Evolutionary conservation across 352 stramenopile species (phyloP), one percentile per base, ranked within the genome.

Genomic region (Phytophthora meadii): DNA sequence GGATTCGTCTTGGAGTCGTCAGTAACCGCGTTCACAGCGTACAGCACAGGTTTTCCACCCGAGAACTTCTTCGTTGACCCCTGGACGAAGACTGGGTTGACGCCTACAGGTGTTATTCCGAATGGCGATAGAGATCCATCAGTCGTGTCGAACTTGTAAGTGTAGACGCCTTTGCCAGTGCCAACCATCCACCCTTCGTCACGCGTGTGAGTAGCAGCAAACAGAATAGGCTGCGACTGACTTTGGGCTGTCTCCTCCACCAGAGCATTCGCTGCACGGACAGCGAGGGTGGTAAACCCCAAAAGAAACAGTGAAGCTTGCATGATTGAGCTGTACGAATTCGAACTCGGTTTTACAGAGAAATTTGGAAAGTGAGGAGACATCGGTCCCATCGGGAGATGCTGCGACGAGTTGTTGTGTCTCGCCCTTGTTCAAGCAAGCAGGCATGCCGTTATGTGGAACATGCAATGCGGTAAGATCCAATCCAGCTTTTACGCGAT

Each of bases 171-270:
- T 46, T 85, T 79, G 46, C 74, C 75, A 3, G 61, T 77, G 41
- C 77, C 81, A 50, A 85, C 72, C 48, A 89, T 73, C 67, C 75
- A 82, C 54, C 69, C 70, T 72, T 87, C 78, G 30, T 87, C 74
- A 30, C 75, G 71, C 8, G 78, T 84, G 65, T 89, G 86, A 17
- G 71, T 81, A 27, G 76, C 78, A 6, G 73, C 77, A 47, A 80
- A 85, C 11, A 90, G 54, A n/a, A 81, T 56, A 58, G 63, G 63
- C 28, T 72, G 56, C 15, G 27, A 22, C 30, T 12, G 30, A 14
- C 30, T 8, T 3, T 36, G 30, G 8, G 28, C n/a, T 15, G 14
- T 51, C 52, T 55, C 32, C 2, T 28, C 5, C 10, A n/a, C 24
- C 27, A 53, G 3, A 41, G 41, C 44, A 44, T 45, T 42, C 17